Evolutionary conservation across 1,139 yeast genomes (phyloP).

Genomic region (Diutina sp.): DNA sequence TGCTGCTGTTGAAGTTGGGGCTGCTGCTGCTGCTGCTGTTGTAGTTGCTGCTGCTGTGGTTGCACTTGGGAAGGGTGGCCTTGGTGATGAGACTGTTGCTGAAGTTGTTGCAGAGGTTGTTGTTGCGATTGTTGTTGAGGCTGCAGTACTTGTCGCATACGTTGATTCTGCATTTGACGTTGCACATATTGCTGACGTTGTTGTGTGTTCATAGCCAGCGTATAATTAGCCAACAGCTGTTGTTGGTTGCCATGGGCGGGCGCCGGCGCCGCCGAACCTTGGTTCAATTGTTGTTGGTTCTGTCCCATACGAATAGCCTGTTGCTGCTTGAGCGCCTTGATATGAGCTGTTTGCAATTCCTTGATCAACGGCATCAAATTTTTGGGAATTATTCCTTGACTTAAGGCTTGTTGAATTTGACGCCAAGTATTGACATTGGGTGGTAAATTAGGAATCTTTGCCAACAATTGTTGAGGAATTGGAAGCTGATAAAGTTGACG

Average conservation of each 20-base stretch:
- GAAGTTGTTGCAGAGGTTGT: not conserved
- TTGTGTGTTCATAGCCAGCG: slow-evolving; percentile 2
- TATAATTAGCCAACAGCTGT: slow-evolving; percentile 8
- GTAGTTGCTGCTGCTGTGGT: slow-evolving; percentile 1
- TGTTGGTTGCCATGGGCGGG: slow-evolving; percentile 9
- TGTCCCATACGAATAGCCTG: slow-evolving; percentile 17
- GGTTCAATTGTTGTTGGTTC: slow-evolving; percentile 10
- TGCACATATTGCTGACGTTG: slow-evolving; percentile 7
- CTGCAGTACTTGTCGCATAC: slow-evolving; percentile 3
- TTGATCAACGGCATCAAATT: slow-evolving; percentile 42
- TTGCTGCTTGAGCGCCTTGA: slow-evolving; percentile 16
- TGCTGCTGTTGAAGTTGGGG: slow-evolving; percentile 5
- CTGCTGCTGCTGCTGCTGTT: slow-evolving; percentile 6
- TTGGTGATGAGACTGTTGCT: slow-evolving; percentile 6
- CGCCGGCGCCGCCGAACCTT: not conserved
- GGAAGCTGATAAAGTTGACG: slow-evolving; percentile 36
- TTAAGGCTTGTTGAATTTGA: slow-evolving; percentile 61
- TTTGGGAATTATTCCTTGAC: slow-evolving; percentile 43
- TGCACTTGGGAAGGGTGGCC: slow-evolving; percentile 6
- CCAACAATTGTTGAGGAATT: slow-evolving; percentile 63
- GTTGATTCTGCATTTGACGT: slow-evolving; percentile 7
- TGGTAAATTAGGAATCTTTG: slow-evolving; percentile 68
- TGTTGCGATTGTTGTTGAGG: slow-evolving; percentile 4
- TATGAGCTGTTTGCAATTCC: slow-evolving; percentile 50
- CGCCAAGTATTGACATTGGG: slow-evolving; percentile 78